phyloP scores from a whole-genome alignment of 495 filamentous ascomycete genomes.

The Tricharina praecox region DNA sequence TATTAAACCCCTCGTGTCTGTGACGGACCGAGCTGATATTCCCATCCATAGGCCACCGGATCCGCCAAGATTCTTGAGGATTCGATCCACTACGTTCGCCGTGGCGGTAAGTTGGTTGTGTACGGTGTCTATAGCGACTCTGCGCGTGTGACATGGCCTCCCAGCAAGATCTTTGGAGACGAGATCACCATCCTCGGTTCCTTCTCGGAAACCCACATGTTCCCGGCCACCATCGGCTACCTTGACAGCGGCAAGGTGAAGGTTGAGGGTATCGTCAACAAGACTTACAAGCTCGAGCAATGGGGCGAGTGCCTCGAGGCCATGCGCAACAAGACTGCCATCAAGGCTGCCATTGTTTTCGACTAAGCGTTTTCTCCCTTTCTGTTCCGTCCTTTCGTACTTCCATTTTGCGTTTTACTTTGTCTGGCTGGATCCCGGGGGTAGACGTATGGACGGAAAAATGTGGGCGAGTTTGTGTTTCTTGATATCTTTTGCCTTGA shows the following conservation, averaged over 20 bases:
- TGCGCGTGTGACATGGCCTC: constrained; percentile 45
- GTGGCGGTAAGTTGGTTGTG: constrained; percentile 52
- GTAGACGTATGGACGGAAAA: too few species aligned
- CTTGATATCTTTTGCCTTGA: too few species aligned
- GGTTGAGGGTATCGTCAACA: constrained; percentile 39
- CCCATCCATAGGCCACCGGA: constrained; percentile 37
- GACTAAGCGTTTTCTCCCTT: constrained; percentile 30
- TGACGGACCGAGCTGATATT: constrained; percentile 5
- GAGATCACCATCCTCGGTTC: constrained; percentile 56
- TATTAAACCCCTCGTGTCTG: background rate
- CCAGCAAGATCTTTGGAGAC: constrained; percentile 46
- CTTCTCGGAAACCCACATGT: constrained; percentile 58
- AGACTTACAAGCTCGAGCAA: constrained; percentile 37
- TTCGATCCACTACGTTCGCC: constrained; percentile 49
- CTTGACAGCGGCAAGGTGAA: constrained; percentile 50
- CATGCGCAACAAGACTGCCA: constrained; percentile 48
- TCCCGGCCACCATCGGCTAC: constrained; percentile 54
- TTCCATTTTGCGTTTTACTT: background rate
- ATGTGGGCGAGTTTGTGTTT: too few species aligned
- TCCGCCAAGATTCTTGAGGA: constrained; percentile 51
- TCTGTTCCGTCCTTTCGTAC: background rate
- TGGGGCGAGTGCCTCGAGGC: constrained; percentile 38
- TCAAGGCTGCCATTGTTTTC: constrained; percentile 56
- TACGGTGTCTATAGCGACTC: constrained; percentile 49
- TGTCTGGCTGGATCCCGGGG: background rate